phyloP scores from a whole-genome alignment of 2,329 filamentous ascomycete genomes.

The Colletotrichum viniferum region DNA sequence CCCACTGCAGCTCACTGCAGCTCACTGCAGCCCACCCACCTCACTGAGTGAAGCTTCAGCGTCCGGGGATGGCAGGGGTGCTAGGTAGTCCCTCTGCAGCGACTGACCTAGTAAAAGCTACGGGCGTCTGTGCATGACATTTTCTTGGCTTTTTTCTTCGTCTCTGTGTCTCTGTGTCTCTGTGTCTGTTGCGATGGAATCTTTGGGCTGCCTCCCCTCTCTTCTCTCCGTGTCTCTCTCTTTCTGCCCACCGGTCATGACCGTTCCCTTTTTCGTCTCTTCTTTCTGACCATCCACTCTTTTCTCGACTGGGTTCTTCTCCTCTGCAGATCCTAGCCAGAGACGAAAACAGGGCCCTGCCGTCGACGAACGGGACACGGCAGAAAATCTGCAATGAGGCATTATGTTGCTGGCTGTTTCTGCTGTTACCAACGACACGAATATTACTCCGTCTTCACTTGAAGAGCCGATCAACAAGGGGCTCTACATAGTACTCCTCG shows the following conservation, averaged over 20 bases:
- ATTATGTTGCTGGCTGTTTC: not conserved
- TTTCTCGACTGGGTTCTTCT: not conserved
- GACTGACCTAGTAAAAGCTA: not conserved
- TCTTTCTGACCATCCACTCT: not conserved
- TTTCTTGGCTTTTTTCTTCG: not conserved
- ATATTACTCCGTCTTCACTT: not conserved
- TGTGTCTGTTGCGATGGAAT: not conserved
- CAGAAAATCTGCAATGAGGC: not conserved
- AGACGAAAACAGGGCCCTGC: not conserved
- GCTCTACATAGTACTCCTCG: not conserved
- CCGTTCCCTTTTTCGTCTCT: not conserved
- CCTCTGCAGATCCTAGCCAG: not conserved
- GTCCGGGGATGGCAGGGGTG: conserved; percentile 7
- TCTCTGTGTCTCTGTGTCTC: not conserved
- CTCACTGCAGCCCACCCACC: not conserved
- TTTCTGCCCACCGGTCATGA: not conserved
- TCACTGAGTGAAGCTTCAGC: not conserved
- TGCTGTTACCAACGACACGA: not conserved
- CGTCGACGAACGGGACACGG: not conserved
- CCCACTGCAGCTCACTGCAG: too few relatives aligned
- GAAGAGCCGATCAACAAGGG: not conserved
- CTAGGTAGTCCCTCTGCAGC: not conserved
- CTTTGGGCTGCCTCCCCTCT: not conserved
- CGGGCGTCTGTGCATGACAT: not conserved
- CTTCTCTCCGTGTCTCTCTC: not conserved